Evolutionary conservation across 495 filamentous ascomycete genomes (phyloP).

Genomic region (Pyronema domesticum): DNA sequence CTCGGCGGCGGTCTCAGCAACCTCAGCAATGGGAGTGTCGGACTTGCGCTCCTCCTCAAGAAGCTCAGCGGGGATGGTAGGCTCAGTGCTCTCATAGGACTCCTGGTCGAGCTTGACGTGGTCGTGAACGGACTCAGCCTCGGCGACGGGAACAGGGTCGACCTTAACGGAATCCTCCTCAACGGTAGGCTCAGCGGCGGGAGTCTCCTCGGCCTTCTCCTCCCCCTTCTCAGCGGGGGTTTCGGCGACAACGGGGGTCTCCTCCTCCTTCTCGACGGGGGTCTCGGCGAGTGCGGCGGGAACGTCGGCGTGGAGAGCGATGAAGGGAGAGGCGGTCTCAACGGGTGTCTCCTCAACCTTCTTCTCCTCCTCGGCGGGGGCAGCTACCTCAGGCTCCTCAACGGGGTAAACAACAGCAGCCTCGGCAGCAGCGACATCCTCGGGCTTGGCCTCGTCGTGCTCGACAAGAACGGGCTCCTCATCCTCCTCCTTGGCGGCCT

Average conservation of each 20-base stretch:
- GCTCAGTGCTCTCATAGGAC: constrained; percentile 60
- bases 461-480: constrained; percentile 12
- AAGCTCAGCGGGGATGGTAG: constrained; percentile 8
- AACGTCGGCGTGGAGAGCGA: not conserved
- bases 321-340: not conserved
- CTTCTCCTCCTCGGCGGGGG: not conserved
- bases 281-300: not conserved
- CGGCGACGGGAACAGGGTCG: constrained; percentile 52
- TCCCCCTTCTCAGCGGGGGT: not conserved
- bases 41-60: not conserved
- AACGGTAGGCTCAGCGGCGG: no score
- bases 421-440: constrained; percentile 16
- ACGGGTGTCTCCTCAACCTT: not conserved
- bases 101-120: constrained; percentile 58
- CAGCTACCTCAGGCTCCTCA: not conserved
- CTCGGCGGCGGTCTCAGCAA: constrained; percentile 5
- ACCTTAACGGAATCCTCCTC: not conserved
- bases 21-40: not conserved
- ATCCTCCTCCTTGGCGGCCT: constrained; percentile 1
- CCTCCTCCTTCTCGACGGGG: not conserved
- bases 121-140: constrained; percentile 35
- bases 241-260: not conserved
- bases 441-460: constrained; percentile 18
- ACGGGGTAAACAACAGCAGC: constrained; percentile 10
- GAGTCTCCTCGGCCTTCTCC: not conserved